Conservation (phyloP, 1,284 basidiomycete species). For the Pseudozyma thailandica region DNA sequence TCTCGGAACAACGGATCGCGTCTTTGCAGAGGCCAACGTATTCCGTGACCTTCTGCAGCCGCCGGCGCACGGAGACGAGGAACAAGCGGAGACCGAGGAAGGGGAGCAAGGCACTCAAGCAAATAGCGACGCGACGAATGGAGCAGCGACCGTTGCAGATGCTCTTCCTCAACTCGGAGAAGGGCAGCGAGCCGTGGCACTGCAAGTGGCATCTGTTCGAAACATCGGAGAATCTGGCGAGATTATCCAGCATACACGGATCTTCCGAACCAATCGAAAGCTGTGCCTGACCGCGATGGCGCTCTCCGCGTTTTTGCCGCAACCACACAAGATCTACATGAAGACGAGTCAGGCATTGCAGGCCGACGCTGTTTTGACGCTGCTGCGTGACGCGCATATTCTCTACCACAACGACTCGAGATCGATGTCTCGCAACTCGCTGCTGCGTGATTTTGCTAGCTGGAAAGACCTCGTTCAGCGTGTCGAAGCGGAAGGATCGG, state of each 20-base stretch:
- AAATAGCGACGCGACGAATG: constrained; percentile 1
- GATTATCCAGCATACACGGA: constrained; percentile 48
- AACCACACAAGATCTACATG: constrained; percentile 50
- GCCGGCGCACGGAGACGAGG: background rate
- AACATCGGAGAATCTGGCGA: constrained; percentile 21
- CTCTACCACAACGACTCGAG: constrained; percentile 48
- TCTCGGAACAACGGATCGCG: constrained; percentile 34
- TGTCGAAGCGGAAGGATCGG: constrained; percentile 59
- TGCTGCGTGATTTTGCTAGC: constrained; percentile 57
- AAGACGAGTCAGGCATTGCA: constrained; percentile 57
- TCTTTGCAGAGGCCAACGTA: constrained; percentile 40
- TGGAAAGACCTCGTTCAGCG: constrained; percentile 63
- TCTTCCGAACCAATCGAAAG: constrained; percentile 58
- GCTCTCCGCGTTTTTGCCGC: constrained; percentile 35
- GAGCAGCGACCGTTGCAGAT: background rate
- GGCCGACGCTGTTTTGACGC: constrained; percentile 43
- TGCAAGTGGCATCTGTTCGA: constrained; percentile 23
- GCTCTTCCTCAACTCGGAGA: constrained; percentile 11
- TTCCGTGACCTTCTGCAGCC: constrained; percentile 16
- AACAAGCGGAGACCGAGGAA: background rate
- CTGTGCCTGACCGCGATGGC: constrained; percentile 56
- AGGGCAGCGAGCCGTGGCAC: constrained; percentile 26
- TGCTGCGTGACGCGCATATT: constrained; percentile 58
- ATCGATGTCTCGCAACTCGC: constrained; percentile 42
- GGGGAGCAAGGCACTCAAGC: background rate